phyloP scores from a whole-genome alignment of 208 protist genomes.

The Strigomonas galati region DNA sequence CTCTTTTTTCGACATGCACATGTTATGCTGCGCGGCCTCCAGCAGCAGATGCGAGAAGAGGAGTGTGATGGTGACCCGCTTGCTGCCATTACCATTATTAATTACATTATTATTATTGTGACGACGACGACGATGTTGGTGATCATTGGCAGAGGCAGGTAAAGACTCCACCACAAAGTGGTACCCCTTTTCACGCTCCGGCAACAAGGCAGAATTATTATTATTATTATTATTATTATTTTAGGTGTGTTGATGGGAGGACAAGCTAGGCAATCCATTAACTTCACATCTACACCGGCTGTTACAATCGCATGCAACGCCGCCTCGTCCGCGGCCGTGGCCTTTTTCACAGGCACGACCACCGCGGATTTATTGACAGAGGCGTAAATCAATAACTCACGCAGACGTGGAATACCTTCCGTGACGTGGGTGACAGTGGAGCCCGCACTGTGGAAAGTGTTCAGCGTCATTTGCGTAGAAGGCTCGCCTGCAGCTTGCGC shows the following conservation, averaged over 20 bases:
- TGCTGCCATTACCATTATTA: constrained; percentile 30
- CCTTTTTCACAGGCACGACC: constrained; percentile 80
- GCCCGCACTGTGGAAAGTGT: constrained; percentile 99
- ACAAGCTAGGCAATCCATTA: constrained; percentile 69
- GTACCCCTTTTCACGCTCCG: not conserved
- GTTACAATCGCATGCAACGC: constrained; percentile 53
- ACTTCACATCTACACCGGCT: constrained; percentile 47
- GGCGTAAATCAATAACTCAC: constrained; percentile 98
- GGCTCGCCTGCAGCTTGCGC: constrained; percentile 99
- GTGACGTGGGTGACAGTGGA: constrained; percentile 99
- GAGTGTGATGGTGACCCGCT: constrained; percentile 57
- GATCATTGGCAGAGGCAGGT: too few relatives aligned
- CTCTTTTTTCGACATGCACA: constrained; percentile 78
- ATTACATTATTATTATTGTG: constrained; percentile 71
- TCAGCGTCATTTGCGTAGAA: constrained; percentile 99
- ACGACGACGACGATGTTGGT: not conserved
- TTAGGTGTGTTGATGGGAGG: not conserved
- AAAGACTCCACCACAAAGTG: not conserved
- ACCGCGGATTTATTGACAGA: constrained; percentile 84
- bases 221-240: too few relatives aligned
- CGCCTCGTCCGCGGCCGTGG: constrained; percentile 49
- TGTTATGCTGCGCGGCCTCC: constrained; percentile 30
- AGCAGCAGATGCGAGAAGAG: constrained; percentile 74
- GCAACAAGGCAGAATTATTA: constrained; percentile 1
- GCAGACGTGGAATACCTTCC: constrained; percentile 99